Percentiles rank a stretch among this genome's conserved stretches.
Conservation (phyloP, 2,329 filamentous ascomycete genomes). For the Trichoderma atroviride region DNA sequence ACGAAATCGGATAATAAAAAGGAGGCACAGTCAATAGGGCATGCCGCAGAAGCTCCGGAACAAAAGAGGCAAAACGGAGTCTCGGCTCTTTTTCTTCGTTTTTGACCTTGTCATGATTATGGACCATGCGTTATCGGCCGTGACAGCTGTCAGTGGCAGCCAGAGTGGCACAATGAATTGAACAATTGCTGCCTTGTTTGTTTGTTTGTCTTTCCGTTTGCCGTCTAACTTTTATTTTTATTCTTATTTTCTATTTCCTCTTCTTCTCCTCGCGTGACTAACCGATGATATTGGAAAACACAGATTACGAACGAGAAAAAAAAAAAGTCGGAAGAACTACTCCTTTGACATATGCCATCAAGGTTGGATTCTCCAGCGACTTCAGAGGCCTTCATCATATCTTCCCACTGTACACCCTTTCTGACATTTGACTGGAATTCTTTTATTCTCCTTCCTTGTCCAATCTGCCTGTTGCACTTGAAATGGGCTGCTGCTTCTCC, state of each 20-base stretch:
- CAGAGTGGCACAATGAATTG: slow-evolving; percentile 17
- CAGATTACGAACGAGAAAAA: background rate
- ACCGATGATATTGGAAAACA: background rate
- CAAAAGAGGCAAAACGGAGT: background rate
- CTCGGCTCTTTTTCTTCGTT: background rate
- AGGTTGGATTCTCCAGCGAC: background rate
- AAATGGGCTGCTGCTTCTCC: slow-evolving; percentile 27
- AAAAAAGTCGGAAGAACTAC: background rate
- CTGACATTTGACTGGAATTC: background rate
- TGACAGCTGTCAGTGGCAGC: slow-evolving; percentile 17
- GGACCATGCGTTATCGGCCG: background rate
- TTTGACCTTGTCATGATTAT: background rate
- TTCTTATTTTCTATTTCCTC: too few species aligned
- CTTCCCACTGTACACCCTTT: background rate
- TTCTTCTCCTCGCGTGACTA: background rate
- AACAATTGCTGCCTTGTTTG: slow-evolving; percentile 15
- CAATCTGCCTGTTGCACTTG: background rate
- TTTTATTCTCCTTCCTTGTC: background rate
- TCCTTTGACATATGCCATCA: background rate
- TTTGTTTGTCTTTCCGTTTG: background rate
- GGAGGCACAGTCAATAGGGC: background rate
- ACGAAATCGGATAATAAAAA: slow-evolving; percentile 1
- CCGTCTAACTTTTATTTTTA: background rate
- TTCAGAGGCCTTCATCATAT: background rate
- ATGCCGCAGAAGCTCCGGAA: background rate